Percentiles rank a stretch among this genome's conserved stretches.
phyloP scores from a whole-genome alignment of 768 basidiomycete genomes.

The Tylopilus intermedius region DNA sequence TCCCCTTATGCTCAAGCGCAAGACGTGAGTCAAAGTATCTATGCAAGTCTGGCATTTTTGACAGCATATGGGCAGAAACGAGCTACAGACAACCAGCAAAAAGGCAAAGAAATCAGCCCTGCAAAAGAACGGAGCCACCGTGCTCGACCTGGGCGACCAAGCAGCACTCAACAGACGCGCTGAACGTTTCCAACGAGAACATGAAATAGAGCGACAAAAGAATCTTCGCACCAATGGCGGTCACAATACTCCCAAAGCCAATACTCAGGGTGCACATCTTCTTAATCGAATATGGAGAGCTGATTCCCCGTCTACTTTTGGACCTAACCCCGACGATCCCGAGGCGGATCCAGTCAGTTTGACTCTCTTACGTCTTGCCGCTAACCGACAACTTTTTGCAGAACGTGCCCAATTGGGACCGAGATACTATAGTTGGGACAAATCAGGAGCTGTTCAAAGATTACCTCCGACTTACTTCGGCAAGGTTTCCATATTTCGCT shows the following conservation, averaged over 20 bases:
- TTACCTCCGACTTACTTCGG: slow-evolving; percentile 89
- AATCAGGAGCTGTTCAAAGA: slow-evolving; percentile 90
- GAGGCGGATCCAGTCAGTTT: slow-evolving; percentile 65
- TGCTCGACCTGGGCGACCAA: slow-evolving; percentile 59
- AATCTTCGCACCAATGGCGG: slow-evolving; percentile 29
- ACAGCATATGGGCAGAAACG: slow-evolving; percentile 32
- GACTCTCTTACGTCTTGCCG: not conserved
- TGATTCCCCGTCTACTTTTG: slow-evolving; percentile 48
- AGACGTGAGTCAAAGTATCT: slow-evolving; percentile 45
- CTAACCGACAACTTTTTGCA: slow-evolving; percentile 30
- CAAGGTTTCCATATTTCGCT: slow-evolving; percentile 29
- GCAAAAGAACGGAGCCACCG: slow-evolving; percentile 33
- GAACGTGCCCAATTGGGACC: slow-evolving; percentile 98
- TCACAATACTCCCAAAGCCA: slow-evolving; percentile 38
- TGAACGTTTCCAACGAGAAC: slow-evolving; percentile 86
- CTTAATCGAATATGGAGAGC: slow-evolving; percentile 42
- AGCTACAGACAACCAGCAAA: slow-evolving; percentile 43
- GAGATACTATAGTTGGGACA: slow-evolving; percentile 90
- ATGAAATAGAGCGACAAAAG: slow-evolving; percentile 77
- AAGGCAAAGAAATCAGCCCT: slow-evolving; percentile 58
- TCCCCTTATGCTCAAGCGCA: slow-evolving; percentile 57
- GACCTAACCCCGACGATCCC: slow-evolving; percentile 54
- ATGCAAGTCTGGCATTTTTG: not conserved
- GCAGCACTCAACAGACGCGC: slow-evolving; percentile 72
- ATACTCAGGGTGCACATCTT: slow-evolving; percentile 50